Base-by-base conservation (phyloP, 805 yeast genomes). In the Candida caryicola region DNA sequence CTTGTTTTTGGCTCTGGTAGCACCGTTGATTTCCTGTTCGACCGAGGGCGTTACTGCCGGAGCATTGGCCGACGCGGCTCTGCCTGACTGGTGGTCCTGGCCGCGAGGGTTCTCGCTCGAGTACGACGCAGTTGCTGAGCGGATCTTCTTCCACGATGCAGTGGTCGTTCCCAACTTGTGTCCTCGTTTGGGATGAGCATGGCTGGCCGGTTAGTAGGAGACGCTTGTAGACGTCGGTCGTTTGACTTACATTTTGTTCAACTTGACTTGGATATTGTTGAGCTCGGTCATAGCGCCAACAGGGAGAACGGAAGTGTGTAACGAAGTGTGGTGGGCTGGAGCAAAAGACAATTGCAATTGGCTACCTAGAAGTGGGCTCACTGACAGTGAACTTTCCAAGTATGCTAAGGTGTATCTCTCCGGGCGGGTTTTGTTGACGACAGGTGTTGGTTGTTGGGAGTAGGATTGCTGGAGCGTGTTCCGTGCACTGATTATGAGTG, bases 121-220 rank as follows among this genome's bases (percentile, higher is more conserved):
- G 31, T 39, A 12, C 26, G 16, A 7, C 14, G 35, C 35, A 14
- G 31, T 29, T 4, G 62, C 66, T 36, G 60, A 66, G 45, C 63
- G 66, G 43, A 69, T 52, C 41, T 67, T 66, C 39, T 57, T 60
- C 71, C 72, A 68, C 1, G 73, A 57, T 19, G 73, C 74, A 7
- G 63, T 52, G 4, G 71, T 57, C 1, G 71, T 59, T 15, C 73
- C 73, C 19, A 65, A 50, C 39, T 59, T 54, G 44, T 66, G 58
- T 4, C 71, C 74, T 36, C 52, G 54, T 37, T 59, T 57, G 2
- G 66, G 62, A 28, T 58, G 50, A 16, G 66, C 57, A 34, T 60
- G 62, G 23, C 64, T 59, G 31, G 9, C 10, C 17, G 2, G 48
- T 46, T 46, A 46, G 50, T 44, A 44, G 9, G 23, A n/a, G 13